Evolutionary conservation across 2,329 filamentous ascomycete genomes (phyloP), one percentile per base, ranked within the genome.

Genomic region (Sordariomycetes sp.): DNA sequence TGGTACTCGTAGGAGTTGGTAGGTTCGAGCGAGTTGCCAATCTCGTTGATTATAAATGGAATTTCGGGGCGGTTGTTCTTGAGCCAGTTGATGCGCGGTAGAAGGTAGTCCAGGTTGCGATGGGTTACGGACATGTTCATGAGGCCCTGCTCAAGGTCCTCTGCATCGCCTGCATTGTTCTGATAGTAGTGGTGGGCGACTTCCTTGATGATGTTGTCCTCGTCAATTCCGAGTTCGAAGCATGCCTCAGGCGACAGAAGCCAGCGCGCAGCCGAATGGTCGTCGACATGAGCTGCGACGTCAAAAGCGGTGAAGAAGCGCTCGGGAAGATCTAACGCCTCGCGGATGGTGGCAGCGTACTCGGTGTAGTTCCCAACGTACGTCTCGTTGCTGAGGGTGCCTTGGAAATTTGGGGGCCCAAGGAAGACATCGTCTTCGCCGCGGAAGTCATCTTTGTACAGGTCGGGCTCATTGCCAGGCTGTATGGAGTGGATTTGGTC

Each of bases 111-210:
- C 4, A 57, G 42, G 37, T 51, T 37, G 17, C 8, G 14, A 20
- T 37, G 35, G 7, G 35, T 37, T 10, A 37, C 8, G 23, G 9
- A 27, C 15, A 37, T 16, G 21, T 21, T 45, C 54, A 57, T 57
- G 1, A 58, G 49, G 7, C 41, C 46, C 3, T 33, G 30, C 4
- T 45, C 51, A 0, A 59, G 48, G 21, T 51, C 47, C 2, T 30
- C 40, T 0, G 54, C 53, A 5, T 37, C 42, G 1, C 53, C 54
- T 1, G 51, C 53, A 3, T 45, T 35, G 5, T 47, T 50, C 40
- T 60, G 54, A 39, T 59, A 60, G 41, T 57, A 59, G 33, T 60
- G 57, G 21, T 55, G 51, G n/a, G 55, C 48, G 3, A 58, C 53
- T 29, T 55, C 52, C 37, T 55, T 54, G 37, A 60, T 45, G 24